A percentile compares a stretch with the other conserved stretches of the same genome.
These are phyloP conservation scores for Beauveria medogensis DNA, from an alignment of 2,329 filamentous ascomycete genomes.

Conservation along the genomic window DNA sequence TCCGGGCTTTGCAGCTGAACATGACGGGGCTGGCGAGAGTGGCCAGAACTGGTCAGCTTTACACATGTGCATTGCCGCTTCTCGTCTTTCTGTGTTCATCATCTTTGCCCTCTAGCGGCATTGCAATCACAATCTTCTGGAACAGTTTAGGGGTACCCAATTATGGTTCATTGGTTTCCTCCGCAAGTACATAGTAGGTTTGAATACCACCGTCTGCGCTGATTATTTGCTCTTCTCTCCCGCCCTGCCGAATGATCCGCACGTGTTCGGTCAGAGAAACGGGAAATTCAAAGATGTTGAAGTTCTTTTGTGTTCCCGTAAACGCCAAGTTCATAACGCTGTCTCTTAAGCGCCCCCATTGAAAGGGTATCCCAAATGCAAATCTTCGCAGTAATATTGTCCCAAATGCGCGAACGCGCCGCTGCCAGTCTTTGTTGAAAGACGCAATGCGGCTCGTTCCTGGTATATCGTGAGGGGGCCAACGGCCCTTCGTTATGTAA, in stretches of 20 bases:
- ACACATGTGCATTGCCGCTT: neutral
- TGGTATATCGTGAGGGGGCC: constrained; percentile 24
- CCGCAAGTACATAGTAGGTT: neutral
- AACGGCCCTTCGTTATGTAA: constrained; percentile 14
- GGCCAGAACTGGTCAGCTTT: neutral
- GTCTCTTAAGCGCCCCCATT: constrained; percentile 24
- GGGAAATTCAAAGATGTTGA: constrained; percentile 37
- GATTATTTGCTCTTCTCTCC: constrained; percentile 12
- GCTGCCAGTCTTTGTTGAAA: constrained; percentile 38
- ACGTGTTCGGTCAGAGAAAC: constrained; percentile 27
- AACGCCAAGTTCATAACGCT: constrained; percentile 26
- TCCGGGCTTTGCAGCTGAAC: neutral
- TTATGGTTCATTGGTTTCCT: constrained; percentile 1
- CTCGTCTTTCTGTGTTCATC: neutral
- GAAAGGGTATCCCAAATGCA: constrained; percentile 33
- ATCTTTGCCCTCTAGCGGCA: neutral
- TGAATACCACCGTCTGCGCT: constrained; percentile 1
- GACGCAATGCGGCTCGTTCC: constrained; percentile 30
- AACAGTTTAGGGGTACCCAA: neutral
- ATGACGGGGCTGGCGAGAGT: neutral
- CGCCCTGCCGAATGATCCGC: constrained; percentile 24
- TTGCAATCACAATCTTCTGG: neutral
- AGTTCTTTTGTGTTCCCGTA: constrained; percentile 37
- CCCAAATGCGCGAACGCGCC: constrained; percentile 30
- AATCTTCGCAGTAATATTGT: constrained; percentile 21